Conservation (phyloP, 345 rosid genomes). For the Ailanthus altissimus region DNA sequence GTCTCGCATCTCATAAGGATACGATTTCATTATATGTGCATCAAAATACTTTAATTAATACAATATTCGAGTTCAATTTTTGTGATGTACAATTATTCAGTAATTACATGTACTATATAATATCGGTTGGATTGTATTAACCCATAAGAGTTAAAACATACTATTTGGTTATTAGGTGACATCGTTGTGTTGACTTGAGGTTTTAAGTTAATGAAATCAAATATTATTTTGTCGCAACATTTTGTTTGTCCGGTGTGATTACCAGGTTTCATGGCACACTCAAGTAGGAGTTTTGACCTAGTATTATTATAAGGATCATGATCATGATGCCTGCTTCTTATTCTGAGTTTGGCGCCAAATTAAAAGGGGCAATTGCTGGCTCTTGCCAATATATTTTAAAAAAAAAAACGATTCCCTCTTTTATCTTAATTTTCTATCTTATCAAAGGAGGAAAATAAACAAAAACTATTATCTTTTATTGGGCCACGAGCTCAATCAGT, state of each 20-base stretch:
- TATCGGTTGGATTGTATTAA: no score
- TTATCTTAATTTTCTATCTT: no score
- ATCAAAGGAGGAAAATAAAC: not conserved
- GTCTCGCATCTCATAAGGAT: no score
- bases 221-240: not conserved
- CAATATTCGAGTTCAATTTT: not conserved
- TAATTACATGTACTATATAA: no score
- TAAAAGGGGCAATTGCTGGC: conserved; percentile 8
- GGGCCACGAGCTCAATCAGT: no score
- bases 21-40: no score
- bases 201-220: not conserved
- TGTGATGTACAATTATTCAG: no score
- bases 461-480: no score
- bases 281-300: conserved; percentile 18
- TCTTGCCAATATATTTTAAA: not conserved
- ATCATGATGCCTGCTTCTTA: conserved; percentile 9
- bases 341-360: conserved; percentile 27
- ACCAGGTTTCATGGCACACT: not conserved
- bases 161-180: not conserved
- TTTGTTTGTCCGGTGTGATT: conserved; percentile 14
- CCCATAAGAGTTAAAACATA: no score
- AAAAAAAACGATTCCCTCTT: not conserved
- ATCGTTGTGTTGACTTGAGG: not conserved
- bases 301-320: not conserved
- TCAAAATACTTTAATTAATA: no score